phyloP scores from a whole-genome alignment of 2,329 filamentous ascomycete genomes.

The Hymenoscyphus linearis region DNA sequence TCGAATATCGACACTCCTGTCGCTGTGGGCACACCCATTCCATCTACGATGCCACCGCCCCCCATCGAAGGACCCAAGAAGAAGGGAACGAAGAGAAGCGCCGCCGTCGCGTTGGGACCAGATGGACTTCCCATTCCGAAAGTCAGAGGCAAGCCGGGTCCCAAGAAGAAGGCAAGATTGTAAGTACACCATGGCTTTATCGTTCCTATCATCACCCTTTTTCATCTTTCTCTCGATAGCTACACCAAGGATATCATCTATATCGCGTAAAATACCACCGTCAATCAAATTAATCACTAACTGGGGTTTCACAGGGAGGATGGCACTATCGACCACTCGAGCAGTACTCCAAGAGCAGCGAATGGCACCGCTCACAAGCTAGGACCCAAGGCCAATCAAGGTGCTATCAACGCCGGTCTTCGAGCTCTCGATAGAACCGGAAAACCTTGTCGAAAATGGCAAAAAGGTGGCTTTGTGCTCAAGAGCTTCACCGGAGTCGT shows the following conservation, averaged over 20 bases:
- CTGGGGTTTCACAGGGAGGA: slow-evolving; percentile 47
- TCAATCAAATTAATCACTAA: slow-evolving; percentile 28
- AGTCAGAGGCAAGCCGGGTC: slow-evolving; percentile 79
- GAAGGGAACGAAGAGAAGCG: slow-evolving; percentile 67
- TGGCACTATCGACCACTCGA: slow-evolving; percentile 54
- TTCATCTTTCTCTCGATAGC: not conserved
- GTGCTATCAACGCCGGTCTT: slow-evolving; percentile 93
- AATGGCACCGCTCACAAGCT: slow-evolving; percentile 63
- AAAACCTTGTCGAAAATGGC: slow-evolving; percentile 89
- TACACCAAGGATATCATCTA: not conserved
- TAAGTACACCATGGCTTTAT: slow-evolving; percentile 47
- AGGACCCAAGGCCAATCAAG: slow-evolving; percentile 92
- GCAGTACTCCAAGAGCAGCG: slow-evolving; percentile 37
- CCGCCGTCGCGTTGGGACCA: slow-evolving; percentile 53
- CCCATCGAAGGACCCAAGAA: slow-evolving; percentile 62
- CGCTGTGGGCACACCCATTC: slow-evolving; percentile 49
- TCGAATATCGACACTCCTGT: slow-evolving; percentile 56
- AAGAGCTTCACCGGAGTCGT: slow-evolving; percentile 88
- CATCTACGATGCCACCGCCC: slow-evolving; percentile 50
- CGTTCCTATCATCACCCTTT: not conserved
- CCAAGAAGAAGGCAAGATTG: slow-evolving; percentile 94
- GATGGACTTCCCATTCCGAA: slow-evolving; percentile 66
- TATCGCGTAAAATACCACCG: not conserved
- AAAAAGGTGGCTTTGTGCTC: slow-evolving; percentile 72
- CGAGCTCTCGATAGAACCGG: slow-evolving; percentile 89